Percentiles rank a stretch among this genome's conserved stretches.
Conservation (phyloP, 805 yeast genomes). For the Danielozyma ontarioensis region DNA sequence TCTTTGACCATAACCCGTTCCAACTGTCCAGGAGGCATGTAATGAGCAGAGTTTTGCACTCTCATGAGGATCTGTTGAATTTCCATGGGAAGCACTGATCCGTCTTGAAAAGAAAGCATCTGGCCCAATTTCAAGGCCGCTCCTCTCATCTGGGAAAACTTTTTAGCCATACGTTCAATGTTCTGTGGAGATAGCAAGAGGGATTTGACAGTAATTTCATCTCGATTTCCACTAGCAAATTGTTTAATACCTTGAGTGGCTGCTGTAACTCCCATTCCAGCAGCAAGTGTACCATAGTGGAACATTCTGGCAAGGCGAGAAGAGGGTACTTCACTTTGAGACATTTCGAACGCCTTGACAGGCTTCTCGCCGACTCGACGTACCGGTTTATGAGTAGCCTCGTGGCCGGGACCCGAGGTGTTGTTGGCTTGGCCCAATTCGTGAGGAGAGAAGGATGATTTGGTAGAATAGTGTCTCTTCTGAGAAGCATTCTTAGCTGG, state of each 20-base stretch:
- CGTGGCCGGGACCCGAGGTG: background rate
- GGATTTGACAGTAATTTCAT: conserved; percentile 42
- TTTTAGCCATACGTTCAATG: conserved; percentile 81
- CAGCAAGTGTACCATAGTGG: conserved; percentile 90
- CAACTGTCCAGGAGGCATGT: conserved; percentile 91
- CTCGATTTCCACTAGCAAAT: conserved; percentile 47
- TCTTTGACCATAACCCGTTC: conserved; percentile 68
- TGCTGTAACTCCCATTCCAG: conserved; percentile 83
- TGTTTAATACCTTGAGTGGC: conserved; percentile 73
- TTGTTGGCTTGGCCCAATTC: conserved; percentile 5
- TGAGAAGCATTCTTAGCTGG: background rate
- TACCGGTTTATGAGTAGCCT: no score
- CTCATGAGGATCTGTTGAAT: conserved; percentile 73
- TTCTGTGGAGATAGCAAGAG: conserved; percentile 74
- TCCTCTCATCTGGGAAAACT: conserved; percentile 94
- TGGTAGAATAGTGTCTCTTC: background rate
- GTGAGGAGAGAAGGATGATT: background rate
- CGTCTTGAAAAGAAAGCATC: conserved; percentile 91
- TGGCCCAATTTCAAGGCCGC: conserved; percentile 98
- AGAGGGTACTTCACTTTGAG: conserved; percentile 75
- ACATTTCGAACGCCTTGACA: conserved; percentile 38
- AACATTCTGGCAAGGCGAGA: conserved; percentile 83
- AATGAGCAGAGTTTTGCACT: conserved; percentile 92
- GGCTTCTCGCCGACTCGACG: conserved; percentile 5
- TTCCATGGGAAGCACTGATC: conserved; percentile 76